phyloP scores from a whole-genome alignment of 78 protist genomes.

The Chrysochromulina tobinii region DNA sequence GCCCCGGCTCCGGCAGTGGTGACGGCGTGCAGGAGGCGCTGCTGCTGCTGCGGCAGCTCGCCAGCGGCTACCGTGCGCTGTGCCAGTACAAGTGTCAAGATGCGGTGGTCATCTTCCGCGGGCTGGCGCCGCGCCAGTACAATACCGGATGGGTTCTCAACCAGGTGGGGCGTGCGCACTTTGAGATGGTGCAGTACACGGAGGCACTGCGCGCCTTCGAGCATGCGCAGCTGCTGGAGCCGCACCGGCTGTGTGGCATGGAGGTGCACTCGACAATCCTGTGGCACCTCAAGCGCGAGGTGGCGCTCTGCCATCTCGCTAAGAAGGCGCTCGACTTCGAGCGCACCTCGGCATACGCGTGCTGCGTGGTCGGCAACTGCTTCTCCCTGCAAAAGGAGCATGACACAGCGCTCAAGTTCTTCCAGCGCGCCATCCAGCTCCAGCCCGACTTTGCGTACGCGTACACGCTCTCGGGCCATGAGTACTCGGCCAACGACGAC shows the following conservation, averaged over 20 bases:
- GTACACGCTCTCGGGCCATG: slow-evolving; percentile 87
- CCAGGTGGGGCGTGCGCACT: slow-evolving; percentile 44
- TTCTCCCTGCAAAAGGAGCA: slow-evolving; percentile 80
- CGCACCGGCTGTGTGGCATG: slow-evolving; percentile 57
- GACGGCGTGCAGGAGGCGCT: background rate
- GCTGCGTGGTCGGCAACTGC: slow-evolving; percentile 84
- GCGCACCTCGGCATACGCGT: background rate
- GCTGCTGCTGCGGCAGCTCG: background rate
- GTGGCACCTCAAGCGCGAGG: slow-evolving; percentile 76
- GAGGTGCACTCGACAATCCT: slow-evolving; percentile 82
- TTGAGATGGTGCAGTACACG: slow-evolving; percentile 35
- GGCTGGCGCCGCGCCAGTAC: slow-evolving; percentile 2
- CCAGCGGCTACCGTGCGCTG: background rate
- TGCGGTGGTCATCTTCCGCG: slow-evolving; percentile 6
- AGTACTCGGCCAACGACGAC: slow-evolving; percentile 79
- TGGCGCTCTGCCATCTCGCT: background rate
- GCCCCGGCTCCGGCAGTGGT: background rate
- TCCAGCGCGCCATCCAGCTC: slow-evolving; percentile 70
- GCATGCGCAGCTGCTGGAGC: slow-evolving; percentile 31
- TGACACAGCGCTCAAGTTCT: slow-evolving; percentile 77
- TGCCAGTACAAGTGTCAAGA: background rate
- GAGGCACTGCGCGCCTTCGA: slow-evolving; percentile 39
- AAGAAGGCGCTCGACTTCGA: background rate
- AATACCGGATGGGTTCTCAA: slow-evolving; percentile 30
- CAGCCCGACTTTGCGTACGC: slow-evolving; percentile 81